Percentiles rank a stretch among this genome's conserved stretches.
Evolutionary conservation across 1,284 basidiomycete species (phyloP).

Genomic region (Heterobasidion occidentale): DNA sequence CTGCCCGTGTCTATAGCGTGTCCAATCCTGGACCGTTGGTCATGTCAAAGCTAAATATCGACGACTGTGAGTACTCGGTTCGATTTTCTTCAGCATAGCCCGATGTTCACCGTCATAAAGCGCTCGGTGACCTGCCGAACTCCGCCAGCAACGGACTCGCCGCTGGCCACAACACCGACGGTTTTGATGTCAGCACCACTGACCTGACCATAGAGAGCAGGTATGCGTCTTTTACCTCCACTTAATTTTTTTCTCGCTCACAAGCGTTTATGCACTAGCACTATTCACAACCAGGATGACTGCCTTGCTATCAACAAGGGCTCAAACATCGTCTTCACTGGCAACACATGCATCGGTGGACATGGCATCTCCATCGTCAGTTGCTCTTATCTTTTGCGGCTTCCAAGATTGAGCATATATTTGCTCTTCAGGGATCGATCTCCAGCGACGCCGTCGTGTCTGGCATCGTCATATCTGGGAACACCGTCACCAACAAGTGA

Average conservation of each 20-base stretch:
- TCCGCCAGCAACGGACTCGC: conserved; percentile 30
- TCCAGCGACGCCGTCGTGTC: conserved; percentile 36
- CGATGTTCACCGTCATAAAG: conserved; percentile 3
- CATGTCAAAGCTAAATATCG: conserved; percentile 17
- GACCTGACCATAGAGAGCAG: conserved; percentile 1
- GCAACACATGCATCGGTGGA: conserved; percentile 46
- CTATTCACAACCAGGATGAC: conserved; percentile 32
- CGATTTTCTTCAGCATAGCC: background rate
- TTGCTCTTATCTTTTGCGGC: background rate
- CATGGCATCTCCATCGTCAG: conserved; percentile 50
- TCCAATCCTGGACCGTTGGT: conserved; percentile 20
- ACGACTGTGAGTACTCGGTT: conserved; percentile 30
- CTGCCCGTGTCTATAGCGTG: conserved; percentile 25
- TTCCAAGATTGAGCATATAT: background rate
- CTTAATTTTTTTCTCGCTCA: background rate
- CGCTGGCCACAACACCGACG: conserved; percentile 40
- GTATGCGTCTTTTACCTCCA: background rate
- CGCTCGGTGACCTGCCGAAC: conserved; percentile 32
- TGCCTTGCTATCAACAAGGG: conserved; percentile 57
- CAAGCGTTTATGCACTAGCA: background rate
- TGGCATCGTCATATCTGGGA: conserved; percentile 37
- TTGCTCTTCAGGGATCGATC: conserved; percentile 37
- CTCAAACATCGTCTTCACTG: conserved; percentile 42
- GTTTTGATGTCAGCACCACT: conserved; percentile 34
- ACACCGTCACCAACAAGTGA: conserved; percentile 30